Evolutionary conservation across 1,284 basidiomycete genomes (phyloP), one percentile per base, ranked within the genome.

Genomic region (Boletellus deceptivus): DNA sequence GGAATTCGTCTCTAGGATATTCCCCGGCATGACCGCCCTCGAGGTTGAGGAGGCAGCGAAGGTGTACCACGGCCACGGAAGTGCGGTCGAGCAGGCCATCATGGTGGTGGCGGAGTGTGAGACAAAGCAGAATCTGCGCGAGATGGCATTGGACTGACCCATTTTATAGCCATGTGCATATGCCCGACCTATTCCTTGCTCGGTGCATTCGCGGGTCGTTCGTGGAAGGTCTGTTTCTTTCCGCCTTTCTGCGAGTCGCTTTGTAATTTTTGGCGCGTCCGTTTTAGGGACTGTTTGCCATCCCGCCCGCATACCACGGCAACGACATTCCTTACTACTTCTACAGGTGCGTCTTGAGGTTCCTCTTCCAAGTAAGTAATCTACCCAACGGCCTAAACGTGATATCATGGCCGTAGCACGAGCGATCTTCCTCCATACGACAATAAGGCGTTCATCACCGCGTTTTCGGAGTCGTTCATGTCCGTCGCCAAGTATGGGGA

Each of bases 401-500:
- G 14, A 16, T 17, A 2, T 35, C 6, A n/a, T 8, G 25, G 8
- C 3, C 8, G 8, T 16, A 35, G 34, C 34, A 3, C 33, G 33
- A 34, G 33, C 14, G 13, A 35, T 17, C 34, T 38, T 7, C 61
- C 58, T 24, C 22, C 46, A 0, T 64, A 59, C 46, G 35, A 63
- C 10, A 57, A 69, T 43, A 16, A 49, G 0, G 22, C 51, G 37
- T 66, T 67, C 51, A 49, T 54, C 18, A 52, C 53, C 0, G 65
- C 67, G 2, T 69, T 69, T 27, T 47, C 54, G 4, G 42, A 63
- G 14, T 54, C 59, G 2, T 68, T 67, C 50, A 46, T 64, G 27
- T 55, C 58, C 3, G 22, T 68, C 13, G 56, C 49, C 6, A 56
- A 50, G 16, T 56, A 43, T 10, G 42, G 53, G 24, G 50, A 62